Base-by-base conservation (phyloP, 2,329 filamentous ascomycete genomes). In the Diaporthe helianthi region DNA sequence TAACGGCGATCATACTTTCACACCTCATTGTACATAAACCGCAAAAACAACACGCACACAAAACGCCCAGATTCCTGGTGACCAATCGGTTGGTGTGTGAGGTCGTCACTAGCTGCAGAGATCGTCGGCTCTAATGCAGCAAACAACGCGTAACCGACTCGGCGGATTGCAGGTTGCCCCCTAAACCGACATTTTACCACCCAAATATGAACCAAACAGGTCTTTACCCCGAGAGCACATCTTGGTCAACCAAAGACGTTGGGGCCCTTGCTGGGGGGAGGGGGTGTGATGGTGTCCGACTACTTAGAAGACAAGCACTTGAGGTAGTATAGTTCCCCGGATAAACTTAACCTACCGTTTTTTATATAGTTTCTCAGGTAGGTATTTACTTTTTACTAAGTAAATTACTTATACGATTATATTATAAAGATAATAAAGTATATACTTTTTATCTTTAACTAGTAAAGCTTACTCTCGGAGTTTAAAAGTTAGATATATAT, bases 1-100 rank as follows among this genome's bases (percentile, higher is more conserved):
- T 61, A 61, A 61, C 58, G 58, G 58, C 58, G 58, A 61, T 61
- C 58, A 61, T 61, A 61, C 58, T 47, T 47, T 61, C 58, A 61
- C 58, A 47, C 55, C 38, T 13, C 19, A 22, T 46, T 60, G 15
- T 22, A 60, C 38, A 31, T 31, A 4, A 13, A 4, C 26, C 55
- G 19, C 26, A 47, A 26, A 24, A 47, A 47, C 36, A 24, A 22
- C 19, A 29, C 4, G 58, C n/a, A 33, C 58, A 47, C 58, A 61
- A 61, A 61, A 61, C 58, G 26, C 58, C 58, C 41, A 61, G 26
- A 47, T 17, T 33, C 19, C 29, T 22, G 19, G 41, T 13, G 29
- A 22, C 58, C 58, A 61, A 47, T 61, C n/a, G 58, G 12, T 29
- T 33, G 58, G 41, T 47, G 58, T 33, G 54, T 13, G 26, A 33